phyloP scores from a whole-genome alignment of 2,329 filamentous ascomycete genomes.

The Daldinia sp. region DNA sequence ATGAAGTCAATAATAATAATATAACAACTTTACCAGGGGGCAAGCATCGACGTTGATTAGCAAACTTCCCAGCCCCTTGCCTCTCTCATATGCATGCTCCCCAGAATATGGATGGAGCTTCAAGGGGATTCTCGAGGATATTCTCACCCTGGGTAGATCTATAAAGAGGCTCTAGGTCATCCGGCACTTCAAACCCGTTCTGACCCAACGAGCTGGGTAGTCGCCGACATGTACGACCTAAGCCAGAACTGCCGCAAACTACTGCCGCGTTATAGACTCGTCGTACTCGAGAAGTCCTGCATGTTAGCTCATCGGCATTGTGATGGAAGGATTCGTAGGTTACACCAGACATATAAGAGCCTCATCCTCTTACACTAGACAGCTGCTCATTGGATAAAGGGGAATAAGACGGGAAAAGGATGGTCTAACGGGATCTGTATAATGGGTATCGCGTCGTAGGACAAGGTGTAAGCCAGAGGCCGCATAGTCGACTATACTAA shows the following conservation, averaged over 20 bases:
- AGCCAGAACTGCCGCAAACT: background rate
- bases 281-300: background rate
- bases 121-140: background rate
- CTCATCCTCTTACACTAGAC: background rate
- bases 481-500: background rate
- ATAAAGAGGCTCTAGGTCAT: background rate
- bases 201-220: background rate
- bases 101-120: background rate
- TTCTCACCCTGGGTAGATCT: background rate
- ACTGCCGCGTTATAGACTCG: background rate
- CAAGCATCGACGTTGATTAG: constrained; percentile 3
- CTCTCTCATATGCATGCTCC: background rate
- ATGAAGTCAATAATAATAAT: background rate
- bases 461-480: background rate
- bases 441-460: background rate
- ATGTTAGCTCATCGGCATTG: background rate
- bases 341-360: background rate
- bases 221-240: background rate
- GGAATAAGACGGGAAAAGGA: background rate
- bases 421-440: background rate
- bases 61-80: constrained; percentile 14
- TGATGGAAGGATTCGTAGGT: background rate
- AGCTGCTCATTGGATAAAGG: background rate
- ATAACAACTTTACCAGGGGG: constrained; percentile 3
- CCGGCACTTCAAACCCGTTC: background rate